Evolutionary conservation across 345 rosid genomes (phyloP).

Genomic region (Salix dunnii): DNA sequence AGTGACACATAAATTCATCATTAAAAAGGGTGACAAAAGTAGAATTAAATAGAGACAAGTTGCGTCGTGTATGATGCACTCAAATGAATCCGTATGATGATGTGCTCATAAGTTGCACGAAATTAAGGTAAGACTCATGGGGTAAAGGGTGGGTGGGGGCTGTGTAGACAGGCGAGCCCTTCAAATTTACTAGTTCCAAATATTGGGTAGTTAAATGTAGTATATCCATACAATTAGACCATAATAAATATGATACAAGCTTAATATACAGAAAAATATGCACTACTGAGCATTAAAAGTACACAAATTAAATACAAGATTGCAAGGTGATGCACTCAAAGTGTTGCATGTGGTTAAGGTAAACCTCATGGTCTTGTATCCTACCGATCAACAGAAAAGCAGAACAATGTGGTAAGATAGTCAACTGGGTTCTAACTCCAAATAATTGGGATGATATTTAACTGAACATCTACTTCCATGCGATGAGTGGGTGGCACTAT

Average conservation of each 20-base stretch:
- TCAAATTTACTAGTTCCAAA: not conserved
- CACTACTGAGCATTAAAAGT: not conserved
- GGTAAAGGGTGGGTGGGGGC: not conserved
- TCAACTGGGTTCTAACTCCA: not conserved
- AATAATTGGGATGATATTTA: not conserved
- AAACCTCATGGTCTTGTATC: not conserved
- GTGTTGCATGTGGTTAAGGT: not conserved
- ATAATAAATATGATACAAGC: not conserved
- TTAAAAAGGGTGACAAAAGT: too few relatives aligned
- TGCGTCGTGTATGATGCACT: not conserved
- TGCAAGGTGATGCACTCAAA: not conserved
- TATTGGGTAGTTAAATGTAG: not conserved
- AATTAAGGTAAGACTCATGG: not conserved
- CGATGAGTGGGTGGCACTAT: not conserved
- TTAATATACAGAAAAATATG: not conserved
- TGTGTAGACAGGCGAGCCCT: not conserved
- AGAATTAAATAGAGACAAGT: not conserved
- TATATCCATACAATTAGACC: not conserved
- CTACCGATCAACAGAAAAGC: not conserved
- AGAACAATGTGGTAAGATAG: not conserved
- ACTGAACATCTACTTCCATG: not conserved
- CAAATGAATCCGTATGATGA: not conserved
- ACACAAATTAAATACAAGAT: not conserved
- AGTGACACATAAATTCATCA: too few relatives aligned
- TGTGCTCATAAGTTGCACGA: not conserved